Evolutionary conservation across 2,329 filamentous ascomycete species (phyloP), one percentile per base, ranked within the genome.

Genomic region (Rutstroemia sp.): DNA sequence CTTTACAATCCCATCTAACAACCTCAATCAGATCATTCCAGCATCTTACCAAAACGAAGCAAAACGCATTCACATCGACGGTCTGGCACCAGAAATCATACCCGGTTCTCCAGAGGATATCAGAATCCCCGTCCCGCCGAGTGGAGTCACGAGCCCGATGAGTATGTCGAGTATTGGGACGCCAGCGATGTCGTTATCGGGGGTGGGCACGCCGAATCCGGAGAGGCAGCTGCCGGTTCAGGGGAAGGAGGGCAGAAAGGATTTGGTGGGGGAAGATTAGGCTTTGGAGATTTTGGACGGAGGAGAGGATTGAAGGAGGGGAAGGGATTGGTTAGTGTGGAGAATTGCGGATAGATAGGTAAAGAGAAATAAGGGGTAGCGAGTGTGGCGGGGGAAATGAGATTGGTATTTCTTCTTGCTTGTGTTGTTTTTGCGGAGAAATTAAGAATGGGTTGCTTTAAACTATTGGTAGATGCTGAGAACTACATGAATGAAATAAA

Each of bases 31-130:
- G 83, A 96, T 99, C 69, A 95, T 97, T 58, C 95, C 94, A 3
- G 92, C 92, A 17, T 92, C 90, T 34, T 99, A 99, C 73, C 94
- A 96, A 75, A 99, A 99, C 69, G 88, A 94, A 71, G 89, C 92
- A 19, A 94, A 89, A 71, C 85, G 91, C 57, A 91, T 99, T 65
- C 85, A 88, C 65, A 95, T 99, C 60, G 87, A 89, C 3, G 77
- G 76, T 57, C 75, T 88, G 57, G 78, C 81, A 12, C 59, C 58
- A 12, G 78, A 81, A 50, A 84, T 91, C 51, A 81, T 95, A 14
- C 88, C 89, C 2, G 81, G 81, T 51, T 91, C 87, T 1, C 89
- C 91, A 0, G 86, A 95, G 72, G 88, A 91, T 61, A 86, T 94
- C 66, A 81, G 85, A 61, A 89, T 92, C 45, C 87, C 88, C 0